Percentiles rank a stretch among this genome's conserved stretches.
Conservation (phyloP, 208 protist genomes). For the Crithidia thermophila region DNA sequence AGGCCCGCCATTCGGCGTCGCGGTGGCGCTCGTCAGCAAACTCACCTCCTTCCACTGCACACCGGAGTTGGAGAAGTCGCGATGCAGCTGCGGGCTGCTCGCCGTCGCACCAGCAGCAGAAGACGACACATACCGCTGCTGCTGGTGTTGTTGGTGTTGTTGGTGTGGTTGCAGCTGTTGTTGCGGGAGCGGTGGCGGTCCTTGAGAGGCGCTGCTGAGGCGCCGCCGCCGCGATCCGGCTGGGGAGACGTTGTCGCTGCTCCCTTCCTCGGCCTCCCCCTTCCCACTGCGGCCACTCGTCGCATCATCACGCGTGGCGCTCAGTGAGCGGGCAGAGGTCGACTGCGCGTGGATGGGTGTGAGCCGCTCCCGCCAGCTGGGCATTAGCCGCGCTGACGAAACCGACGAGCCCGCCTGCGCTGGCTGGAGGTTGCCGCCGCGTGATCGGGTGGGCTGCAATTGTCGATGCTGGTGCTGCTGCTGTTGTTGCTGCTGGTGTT, state of each 20-base stretch:
- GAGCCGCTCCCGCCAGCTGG: conserved; percentile 9
- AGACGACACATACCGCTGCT: background rate
- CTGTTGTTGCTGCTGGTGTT: conserved; percentile 3
- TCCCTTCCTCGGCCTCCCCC: background rate
- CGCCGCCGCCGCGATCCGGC: conserved; percentile 7
- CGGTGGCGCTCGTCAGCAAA: conserved; percentile 1
- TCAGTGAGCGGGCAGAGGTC: background rate
- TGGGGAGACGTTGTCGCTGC: background rate
- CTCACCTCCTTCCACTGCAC: conserved; percentile 29
- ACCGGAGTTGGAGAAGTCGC: background rate
- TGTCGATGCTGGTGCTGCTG: conserved; percentile 8
- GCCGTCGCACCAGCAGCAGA: background rate
- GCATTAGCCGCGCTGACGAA: conserved; percentile 4
- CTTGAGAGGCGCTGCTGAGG: conserved; percentile 6
- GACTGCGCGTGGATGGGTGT: background rate
- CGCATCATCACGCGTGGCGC: background rate
- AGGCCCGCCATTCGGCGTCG: background rate
- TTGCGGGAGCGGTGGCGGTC: background rate
- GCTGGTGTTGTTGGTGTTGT: background rate
- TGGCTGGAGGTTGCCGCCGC: background rate
- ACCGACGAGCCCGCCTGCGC: background rate
- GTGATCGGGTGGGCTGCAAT: background rate
- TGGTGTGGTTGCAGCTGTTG: background rate
- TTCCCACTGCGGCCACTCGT: background rate
- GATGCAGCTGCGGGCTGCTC: background rate